A percentile compares a stretch with the other conserved stretches of the same genome.
Evolutionary conservation across 352 stramenopile genomes (phyloP).

Genomic region (Peronospora destructor): DNA sequence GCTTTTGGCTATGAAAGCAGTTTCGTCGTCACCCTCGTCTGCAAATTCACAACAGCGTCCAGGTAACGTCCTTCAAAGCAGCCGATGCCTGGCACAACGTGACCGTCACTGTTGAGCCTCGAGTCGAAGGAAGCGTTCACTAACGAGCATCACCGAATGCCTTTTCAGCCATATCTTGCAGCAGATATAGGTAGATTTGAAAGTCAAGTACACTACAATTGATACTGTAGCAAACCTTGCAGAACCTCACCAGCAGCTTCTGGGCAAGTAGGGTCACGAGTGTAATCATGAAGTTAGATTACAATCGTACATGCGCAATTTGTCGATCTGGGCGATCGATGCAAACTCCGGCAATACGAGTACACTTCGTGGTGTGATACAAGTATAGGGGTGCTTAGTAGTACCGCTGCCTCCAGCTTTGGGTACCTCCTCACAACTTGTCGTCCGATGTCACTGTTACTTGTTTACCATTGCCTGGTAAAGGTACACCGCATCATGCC

Average conservation of each 20-base stretch:
- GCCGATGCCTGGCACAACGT: conserved; percentile 68
- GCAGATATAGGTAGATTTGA: not conserved
- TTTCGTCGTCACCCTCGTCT: conserved; percentile 21
- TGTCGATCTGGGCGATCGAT: conserved; percentile 54
- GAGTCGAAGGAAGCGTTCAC: conserved; percentile 75
- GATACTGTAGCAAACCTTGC: conserved; percentile 35
- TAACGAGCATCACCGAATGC: conserved; percentile 63
- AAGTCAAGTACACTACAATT: conserved; percentile 1
- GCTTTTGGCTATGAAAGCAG: conserved; percentile 39
- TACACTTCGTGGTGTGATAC: conserved; percentile 50
- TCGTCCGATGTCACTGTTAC: too few species aligned
- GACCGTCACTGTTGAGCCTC: conserved; percentile 43
- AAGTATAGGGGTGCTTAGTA: conserved; percentile 33
- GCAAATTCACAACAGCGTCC: conserved; percentile 36
- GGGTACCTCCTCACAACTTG: conserved; percentile 29
- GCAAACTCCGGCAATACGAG: conserved; percentile 63
- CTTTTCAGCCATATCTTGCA: conserved; percentile 15
- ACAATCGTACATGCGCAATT: conserved; percentile 58
- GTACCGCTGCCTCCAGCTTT: conserved; percentile 30
- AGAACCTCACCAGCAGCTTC: conserved; percentile 76
- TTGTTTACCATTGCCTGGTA: too few species aligned
- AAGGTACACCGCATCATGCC: too few species aligned
- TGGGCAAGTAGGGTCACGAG: conserved; percentile 68
- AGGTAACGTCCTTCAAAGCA: conserved; percentile 72
- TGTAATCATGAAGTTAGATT: conserved; percentile 34